phyloP scores from a whole-genome alignment of 2,329 filamentous ascomycete genomes.

The Apiospora sp. region DNA sequence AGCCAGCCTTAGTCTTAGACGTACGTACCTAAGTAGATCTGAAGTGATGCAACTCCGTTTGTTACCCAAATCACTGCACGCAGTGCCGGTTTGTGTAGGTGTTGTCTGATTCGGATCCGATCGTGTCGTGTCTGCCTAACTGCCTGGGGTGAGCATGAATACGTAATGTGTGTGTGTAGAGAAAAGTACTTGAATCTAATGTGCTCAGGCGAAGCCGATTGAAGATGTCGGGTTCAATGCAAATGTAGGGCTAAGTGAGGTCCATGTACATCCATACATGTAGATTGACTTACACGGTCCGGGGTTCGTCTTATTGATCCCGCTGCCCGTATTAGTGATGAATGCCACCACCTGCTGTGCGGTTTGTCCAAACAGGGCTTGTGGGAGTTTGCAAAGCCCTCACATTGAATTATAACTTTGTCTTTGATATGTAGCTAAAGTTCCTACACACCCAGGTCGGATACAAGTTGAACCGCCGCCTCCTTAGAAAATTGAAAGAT shows the following conservation, averaged over 20 bases:
- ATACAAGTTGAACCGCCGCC: background rate
- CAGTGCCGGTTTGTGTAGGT: constrained; percentile 6
- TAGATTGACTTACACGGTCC: constrained; percentile 19
- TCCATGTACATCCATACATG: background rate
- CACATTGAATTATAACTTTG: background rate
- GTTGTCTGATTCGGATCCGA: constrained; percentile 4
- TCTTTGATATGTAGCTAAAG: background rate
- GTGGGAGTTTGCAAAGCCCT: constrained; percentile 19
- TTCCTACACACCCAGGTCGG: background rate
- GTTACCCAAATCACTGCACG: constrained; percentile 11
- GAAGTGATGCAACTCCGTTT: constrained; percentile 7
- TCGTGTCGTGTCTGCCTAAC: constrained; percentile 20
- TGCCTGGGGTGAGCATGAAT: constrained; percentile 5
- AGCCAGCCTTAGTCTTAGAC: background rate
- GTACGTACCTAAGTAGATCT: background rate
- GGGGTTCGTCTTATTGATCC: constrained; percentile 17
- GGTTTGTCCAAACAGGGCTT: constrained; percentile 7
- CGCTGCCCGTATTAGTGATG: constrained; percentile 12
- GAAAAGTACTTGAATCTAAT: background rate
- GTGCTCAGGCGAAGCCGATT: constrained; percentile 7
- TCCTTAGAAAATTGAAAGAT: background rate
- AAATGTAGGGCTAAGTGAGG: constrained; percentile 16
- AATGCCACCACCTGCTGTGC: constrained; percentile 15
- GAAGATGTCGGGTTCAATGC: constrained; percentile 12
- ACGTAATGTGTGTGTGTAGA: constrained; percentile 3